A percentile compares a stretch with the other conserved stretches of the same genome.
Evolutionary conservation across 2,329 filamentous ascomycete species (phyloP).

Genomic region (Bipolaris oryzae): DNA sequence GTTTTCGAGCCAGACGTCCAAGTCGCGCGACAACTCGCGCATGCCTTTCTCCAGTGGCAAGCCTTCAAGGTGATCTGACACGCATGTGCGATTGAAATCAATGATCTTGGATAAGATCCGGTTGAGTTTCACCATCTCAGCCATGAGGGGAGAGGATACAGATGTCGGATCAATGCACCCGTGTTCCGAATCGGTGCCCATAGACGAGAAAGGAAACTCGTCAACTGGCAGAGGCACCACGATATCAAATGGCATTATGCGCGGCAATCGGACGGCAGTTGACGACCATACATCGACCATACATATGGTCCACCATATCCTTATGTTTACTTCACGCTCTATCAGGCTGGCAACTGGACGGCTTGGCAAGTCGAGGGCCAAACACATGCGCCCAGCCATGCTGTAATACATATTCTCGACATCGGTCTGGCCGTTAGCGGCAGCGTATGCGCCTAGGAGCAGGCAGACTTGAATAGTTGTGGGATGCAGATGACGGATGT

Average conservation of each 20-base stretch:
- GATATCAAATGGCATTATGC: constrained; percentile 31
- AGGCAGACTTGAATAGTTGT: constrained; percentile 29
- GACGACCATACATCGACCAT: constrained; percentile 38
- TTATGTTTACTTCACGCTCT: constrained; percentile 32
- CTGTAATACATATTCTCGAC: constrained; percentile 34
- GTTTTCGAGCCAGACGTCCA: constrained; percentile 28
- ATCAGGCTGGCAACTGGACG: constrained; percentile 25
- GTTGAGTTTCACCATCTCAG: constrained; percentile 36
- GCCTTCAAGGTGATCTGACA: constrained; percentile 31
- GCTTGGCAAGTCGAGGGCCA: constrained; percentile 29
- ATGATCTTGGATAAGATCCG: constrained; percentile 30
- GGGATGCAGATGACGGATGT: constrained; percentile 24
- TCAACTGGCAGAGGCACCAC: constrained; percentile 29
- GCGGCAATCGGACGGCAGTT: constrained; percentile 27
- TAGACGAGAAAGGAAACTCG: constrained; percentile 29
- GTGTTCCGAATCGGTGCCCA: constrained; percentile 21
- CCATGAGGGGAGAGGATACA: constrained; percentile 26
- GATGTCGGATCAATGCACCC: constrained; percentile 15
- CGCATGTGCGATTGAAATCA: constrained; percentile 31
- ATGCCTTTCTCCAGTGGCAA: constrained; percentile 21
- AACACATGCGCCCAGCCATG: constrained; percentile 29
- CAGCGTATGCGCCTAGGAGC: constrained; percentile 30
- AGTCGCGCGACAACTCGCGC: constrained; percentile 24
- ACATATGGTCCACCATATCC: constrained; percentile 34
- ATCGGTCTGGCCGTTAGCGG: constrained; percentile 31